Evolutionary conservation across 257 asterid species (phyloP), one percentile per base, ranked within the genome.

Genomic region (Salvia splendens): DNA sequence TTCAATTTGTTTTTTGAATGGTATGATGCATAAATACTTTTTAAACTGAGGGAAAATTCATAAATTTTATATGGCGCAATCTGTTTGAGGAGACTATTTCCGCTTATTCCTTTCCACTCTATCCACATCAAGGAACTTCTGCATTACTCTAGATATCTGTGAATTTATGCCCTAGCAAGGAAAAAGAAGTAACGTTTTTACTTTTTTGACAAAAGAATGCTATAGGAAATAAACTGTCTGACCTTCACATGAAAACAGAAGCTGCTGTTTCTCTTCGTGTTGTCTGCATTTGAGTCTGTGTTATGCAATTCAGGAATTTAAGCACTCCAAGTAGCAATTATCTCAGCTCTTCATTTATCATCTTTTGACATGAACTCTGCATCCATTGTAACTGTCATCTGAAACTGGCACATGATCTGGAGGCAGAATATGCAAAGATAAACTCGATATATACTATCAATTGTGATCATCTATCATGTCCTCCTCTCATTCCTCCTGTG

Each of bases 21-120:
- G 69, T 75, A 67, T 12, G 16, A 38, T 45, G 6, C 59, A 53
- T 24, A 40, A 3, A 10, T 14, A 15, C 32, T n/a, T 54, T 12
- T 48, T 50, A 61, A 33, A 14, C 65, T 50, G 65, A 52, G 62
- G n/a, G 65, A 24, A 41, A 45, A 49, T 43, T 33, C 11, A 5
- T 41, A 65, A 12, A 36, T 41, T 2, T 61, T 52, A 28, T 43
- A 8, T 20, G 8, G 5, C 5, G 12, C 49, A 20, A 32, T 52
- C 55, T 54, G 51, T 36, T 55, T 42, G 45, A 16, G 60, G 59
- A 60, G 65, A 67, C 32, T 16, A 40, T 65, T 52, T 68, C 63
- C 42, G 67, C 72, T 57, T 38, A 66, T 36, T 8, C 70, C 3
- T 43, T 38, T 38, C 8, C 7, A 38, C 42, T 38, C 42, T 38